Percentiles rank a stretch among this genome's conserved stretches.
Conservation (phyloP, 31 red algal species). For the Pterothamnion heteromorphum region DNA sequence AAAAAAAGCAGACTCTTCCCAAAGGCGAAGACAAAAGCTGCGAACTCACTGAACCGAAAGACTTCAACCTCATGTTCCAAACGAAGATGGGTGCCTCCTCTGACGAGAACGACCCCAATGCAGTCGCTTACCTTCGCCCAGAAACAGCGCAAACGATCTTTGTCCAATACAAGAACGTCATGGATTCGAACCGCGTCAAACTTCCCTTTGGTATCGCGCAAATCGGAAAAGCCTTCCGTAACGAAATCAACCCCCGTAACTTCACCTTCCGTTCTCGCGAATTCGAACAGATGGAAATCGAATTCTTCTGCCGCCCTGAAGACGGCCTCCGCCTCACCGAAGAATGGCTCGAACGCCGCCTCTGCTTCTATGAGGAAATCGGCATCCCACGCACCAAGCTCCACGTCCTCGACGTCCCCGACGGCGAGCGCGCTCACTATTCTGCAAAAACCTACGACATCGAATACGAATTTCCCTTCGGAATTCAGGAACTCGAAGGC, state of each 20-base stretch:
- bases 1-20: not conserved
- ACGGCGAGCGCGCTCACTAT: slow-evolving; percentile 23
- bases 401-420: not conserved
- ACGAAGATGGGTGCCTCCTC: not conserved
- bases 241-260: slow-evolving; percentile 7
- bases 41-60: not conserved
- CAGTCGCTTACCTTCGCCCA: slow-evolving; percentile 20
- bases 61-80: slow-evolving; percentile 15
- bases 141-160: slow-evolving; percentile 41
- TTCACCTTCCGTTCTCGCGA: slow-evolving; percentile 26
- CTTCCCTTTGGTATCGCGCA: slow-evolving; percentile 40
- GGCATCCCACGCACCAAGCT: not conserved
- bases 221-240: slow-evolving; percentile 34
- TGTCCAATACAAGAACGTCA: slow-evolving; percentile 13
- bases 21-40: not conserved
- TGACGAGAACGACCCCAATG: not conserved
- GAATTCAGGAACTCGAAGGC: slow-evolving; percentile 32
- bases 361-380: not conserved
- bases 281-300: slow-evolving; percentile 46
- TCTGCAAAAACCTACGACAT: not conserved
- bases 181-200: not conserved
- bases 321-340: not conserved
- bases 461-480: slow-evolving; percentile 7
- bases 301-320: not conserved
- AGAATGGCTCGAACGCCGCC: not conserved